Base-by-base conservation (phyloP, 2,329 filamentous ascomycete species). In the Moelleriella libera region DNA sequence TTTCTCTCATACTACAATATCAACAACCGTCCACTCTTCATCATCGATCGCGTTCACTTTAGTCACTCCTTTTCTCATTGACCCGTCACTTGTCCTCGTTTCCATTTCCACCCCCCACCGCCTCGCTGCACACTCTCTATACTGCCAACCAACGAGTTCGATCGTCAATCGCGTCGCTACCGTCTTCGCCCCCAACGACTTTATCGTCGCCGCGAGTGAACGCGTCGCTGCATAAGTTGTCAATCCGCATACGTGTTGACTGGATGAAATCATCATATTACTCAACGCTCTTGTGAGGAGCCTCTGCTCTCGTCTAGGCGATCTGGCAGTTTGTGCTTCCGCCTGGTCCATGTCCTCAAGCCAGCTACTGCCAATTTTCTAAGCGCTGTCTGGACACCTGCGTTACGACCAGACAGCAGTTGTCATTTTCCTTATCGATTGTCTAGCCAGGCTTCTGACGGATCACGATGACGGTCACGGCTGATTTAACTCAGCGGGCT, bases 31-130 rank as follows among this genome's bases (percentile, higher is more conserved):
- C 61, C 45, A 45, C 50, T 32, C 46, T 30, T 43, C 30, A 11
- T 46, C 44, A 44, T 47, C 47, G 48, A 58, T 62, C 61, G 58
- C 61, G 51, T 60, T 65, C 60, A 63, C 60, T 61, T 59, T 58
- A 65, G 63, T 66, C 63, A 62, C 61, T 64, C 62, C 58, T 63
- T 66, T 63, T 58, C 54, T 54, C 53, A 53, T 51, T 11, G 40
- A 8, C 40, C 8, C 9, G 40, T 42, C 12, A 37, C 12, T 37
- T 12, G 8, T 12, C 12, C 12, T 37, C 32, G 8, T 37, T 12
- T 37, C 12, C 12, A 8, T 8, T 12, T 4, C 8, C 32, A 37
- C 12, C 8, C 32, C 12, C 32, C 32, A 8, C 32, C 32, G 8
- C 12, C 12, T 12, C 32, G 12, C 32, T 9, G 32, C 32, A 37